Conservation (phyloP, 495 filamentous ascomycete species). For the Pyrenula massariospora region DNA sequence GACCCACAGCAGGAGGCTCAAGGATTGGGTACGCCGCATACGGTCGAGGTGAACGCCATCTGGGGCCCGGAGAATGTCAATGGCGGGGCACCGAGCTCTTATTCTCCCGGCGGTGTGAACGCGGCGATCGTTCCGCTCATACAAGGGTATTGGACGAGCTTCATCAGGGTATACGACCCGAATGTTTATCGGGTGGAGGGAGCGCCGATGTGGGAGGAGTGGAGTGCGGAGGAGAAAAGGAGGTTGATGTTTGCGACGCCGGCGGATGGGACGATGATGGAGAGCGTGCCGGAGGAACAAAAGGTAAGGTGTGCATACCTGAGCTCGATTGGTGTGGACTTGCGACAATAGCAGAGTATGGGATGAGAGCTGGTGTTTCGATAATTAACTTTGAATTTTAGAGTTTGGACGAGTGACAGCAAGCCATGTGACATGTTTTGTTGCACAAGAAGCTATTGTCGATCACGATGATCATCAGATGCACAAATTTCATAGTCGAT, state of each 20-base stretch:
- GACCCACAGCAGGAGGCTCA: constrained; percentile 31
- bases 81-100: constrained; percentile 35
- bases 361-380: background rate
- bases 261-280: constrained; percentile 48
- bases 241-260: constrained; percentile 40
- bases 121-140: constrained; percentile 41
- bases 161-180: constrained; percentile 52
- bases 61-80: constrained; percentile 39
- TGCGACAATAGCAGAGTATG: constrained; percentile 28
- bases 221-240: constrained; percentile 16
- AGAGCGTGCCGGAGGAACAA: constrained; percentile 35
- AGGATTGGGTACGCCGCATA: constrained; percentile 52
- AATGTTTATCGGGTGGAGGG: constrained; percentile 35
- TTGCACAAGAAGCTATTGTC: no score
- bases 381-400: background rate
- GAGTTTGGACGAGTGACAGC: background rate
- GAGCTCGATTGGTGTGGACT: constrained; percentile 32
- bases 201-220: constrained; percentile 37
- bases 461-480: no score
- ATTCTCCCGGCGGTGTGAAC: constrained; percentile 31
- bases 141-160: constrained; percentile 59
- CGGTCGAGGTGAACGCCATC: constrained; percentile 48
- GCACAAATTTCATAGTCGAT: no score
- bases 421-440: no score
- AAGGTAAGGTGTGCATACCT: constrained; percentile 41